Evolutionary conservation across 2,329 filamentous ascomycete genomes (phyloP).

Genomic region (Pezicula carpinea): DNA sequence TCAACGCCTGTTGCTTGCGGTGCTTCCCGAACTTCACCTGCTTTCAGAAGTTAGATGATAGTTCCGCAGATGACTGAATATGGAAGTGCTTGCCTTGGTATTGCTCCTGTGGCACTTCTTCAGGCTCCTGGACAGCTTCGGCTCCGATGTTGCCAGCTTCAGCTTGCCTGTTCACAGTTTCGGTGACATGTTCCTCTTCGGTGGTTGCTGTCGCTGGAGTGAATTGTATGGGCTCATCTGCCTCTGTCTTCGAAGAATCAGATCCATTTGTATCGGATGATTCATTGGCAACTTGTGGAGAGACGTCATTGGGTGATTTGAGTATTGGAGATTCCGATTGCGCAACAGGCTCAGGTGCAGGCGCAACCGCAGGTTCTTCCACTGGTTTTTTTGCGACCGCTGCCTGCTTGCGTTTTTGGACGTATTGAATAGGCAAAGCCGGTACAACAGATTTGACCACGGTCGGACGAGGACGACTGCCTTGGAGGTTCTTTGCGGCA

Average conservation of each 20-base stretch:
- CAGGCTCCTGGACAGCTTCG: conserved; percentile 2
- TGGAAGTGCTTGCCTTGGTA: conserved; percentile 12
- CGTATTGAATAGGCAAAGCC: conserved; percentile 28
- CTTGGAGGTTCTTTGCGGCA: conserved; percentile 25
- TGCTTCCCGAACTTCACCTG: conserved; percentile 14
- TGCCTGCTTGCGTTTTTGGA: conserved; percentile 26
- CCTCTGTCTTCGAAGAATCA: conserved; percentile 1
- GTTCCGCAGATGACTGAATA: not conserved
- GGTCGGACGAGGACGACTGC: conserved; percentile 23
- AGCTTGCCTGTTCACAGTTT: not conserved
- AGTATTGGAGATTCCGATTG: conserved; percentile 9
- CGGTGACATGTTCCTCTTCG: conserved; percentile 6
- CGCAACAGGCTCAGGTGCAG: conserved; percentile 4
- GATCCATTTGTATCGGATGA: conserved; percentile 9
- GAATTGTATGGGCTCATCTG: not conserved
- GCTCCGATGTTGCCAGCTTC: no score
- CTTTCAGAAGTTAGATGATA: conserved; percentile 2
- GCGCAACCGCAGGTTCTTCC: not conserved
- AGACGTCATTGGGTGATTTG: conserved; percentile 7
- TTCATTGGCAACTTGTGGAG: conserved; percentile 12
- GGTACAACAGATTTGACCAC: conserved; percentile 23
- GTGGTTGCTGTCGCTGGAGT: conserved; percentile 3
- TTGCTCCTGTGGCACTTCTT: conserved; percentile 10
- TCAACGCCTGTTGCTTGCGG: conserved; percentile 19
- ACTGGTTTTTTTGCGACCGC: not conserved